Conservation (phyloP, 1,284 basidiomycete species). For the Xanthoconium separans region DNA sequence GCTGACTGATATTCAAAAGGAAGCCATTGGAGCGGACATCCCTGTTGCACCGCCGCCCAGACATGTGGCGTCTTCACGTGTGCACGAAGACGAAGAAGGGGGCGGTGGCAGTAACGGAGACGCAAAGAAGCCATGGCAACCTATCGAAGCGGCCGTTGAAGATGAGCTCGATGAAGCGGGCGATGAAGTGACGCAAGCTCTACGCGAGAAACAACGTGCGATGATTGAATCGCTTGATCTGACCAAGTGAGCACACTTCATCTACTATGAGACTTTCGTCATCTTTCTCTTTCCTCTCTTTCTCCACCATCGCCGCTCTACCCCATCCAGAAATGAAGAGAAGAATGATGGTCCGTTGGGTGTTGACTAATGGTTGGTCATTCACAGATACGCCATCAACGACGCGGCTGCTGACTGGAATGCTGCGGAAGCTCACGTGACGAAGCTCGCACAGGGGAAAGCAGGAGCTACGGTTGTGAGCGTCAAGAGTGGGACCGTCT, state of each 20-base stretch:
- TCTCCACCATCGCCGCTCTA: conserved; percentile 14
- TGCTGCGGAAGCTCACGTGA: conserved; percentile 70
- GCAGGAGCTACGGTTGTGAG: conserved; percentile 71
- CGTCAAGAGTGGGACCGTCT: conserved; percentile 50
- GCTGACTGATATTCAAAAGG: conserved; percentile 81
- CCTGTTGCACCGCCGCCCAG: conserved; percentile 33
- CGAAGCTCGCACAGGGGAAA: conserved; percentile 44
- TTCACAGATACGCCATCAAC: conserved; percentile 74
- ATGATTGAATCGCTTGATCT: conserved; percentile 86
- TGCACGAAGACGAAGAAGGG: conserved; percentile 8
- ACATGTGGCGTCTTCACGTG: conserved; percentile 1
- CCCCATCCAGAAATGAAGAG: not conserved
- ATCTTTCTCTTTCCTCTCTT: not conserved
- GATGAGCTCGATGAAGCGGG: conserved; percentile 76
- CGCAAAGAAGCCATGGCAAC: conserved; percentile 41
- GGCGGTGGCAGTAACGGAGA: conserved; percentile 22
- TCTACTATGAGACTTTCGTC: conserved; percentile 1
- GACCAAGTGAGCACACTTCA: conserved; percentile 62
- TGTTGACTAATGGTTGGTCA: not conserved
- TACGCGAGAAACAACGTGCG: conserved; percentile 73
- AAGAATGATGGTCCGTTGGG: not conserved
- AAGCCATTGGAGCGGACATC: conserved; percentile 63
- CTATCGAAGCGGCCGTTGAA: conserved; percentile 52
- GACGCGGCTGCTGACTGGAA: conserved; percentile 71
- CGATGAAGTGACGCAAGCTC: conserved; percentile 46